Conservation (phyloP, 306 rosid genomes). For the barrel medic (Medicago truncatula) region DNA sequence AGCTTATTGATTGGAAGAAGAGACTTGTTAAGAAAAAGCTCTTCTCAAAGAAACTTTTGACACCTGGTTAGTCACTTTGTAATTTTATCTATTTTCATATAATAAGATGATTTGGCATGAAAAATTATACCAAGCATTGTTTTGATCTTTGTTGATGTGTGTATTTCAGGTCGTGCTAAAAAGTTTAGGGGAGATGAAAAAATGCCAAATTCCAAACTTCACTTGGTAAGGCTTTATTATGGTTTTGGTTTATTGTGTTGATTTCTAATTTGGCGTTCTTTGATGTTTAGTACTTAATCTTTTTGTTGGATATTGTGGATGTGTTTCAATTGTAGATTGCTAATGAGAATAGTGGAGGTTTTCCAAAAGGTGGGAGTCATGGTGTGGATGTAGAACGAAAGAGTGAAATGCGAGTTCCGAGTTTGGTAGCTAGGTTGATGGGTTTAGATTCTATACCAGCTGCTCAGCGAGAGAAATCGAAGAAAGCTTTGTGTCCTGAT, state of each 20-base stretch:
- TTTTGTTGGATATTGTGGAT: constrained; percentile 33
- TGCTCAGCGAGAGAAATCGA: constrained; percentile 56
- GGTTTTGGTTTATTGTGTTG: neutral
- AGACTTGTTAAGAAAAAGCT: constrained; percentile 81
- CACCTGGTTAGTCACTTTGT: constrained; percentile 62
- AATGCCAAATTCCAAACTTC: constrained; percentile 75
- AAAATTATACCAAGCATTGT: neutral
- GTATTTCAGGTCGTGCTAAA: constrained; percentile 61
- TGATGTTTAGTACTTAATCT: constrained; percentile 4
- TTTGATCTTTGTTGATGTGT: constrained; percentile 41
- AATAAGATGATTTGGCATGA: neutral
- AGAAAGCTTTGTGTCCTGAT: constrained; percentile 56
- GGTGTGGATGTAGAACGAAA: constrained; percentile 52
- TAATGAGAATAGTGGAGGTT: constrained; percentile 86
- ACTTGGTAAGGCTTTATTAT: constrained; percentile 61
- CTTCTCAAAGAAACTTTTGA: constrained; percentile 79
- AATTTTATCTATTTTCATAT: neutral
- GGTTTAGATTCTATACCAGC: constrained; percentile 86
- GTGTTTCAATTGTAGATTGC: constrained; percentile 65
- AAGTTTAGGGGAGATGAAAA: constrained; percentile 78
- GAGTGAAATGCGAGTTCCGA: constrained; percentile 70
- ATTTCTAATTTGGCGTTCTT: constrained; percentile 11
- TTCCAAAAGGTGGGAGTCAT: constrained; percentile 64
- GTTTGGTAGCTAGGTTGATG: constrained; percentile 90
- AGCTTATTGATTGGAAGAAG: constrained; percentile 92